These are phyloP conservation scores for Tolypocladium amazonense DNA, from an alignment of 2,329 filamentous ascomycete species.

Conservation along the genomic window DNA sequence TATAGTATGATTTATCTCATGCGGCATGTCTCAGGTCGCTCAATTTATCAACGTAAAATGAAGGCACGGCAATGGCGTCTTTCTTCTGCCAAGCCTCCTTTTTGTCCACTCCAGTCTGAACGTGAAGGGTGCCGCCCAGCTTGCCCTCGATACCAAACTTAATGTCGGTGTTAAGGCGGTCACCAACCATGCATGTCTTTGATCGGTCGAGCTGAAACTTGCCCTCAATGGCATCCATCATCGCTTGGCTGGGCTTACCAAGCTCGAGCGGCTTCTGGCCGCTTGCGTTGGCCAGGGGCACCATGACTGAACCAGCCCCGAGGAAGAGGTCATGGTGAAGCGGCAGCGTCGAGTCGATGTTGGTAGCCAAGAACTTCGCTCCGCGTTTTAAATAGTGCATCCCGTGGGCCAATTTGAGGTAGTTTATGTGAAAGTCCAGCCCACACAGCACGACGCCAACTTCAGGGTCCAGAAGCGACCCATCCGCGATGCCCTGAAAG, in stretches of 20 bases:
- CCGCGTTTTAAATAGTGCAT: constrained; percentile 78
- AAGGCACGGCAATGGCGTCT: constrained; percentile 59
- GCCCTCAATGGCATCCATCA: constrained; percentile 98
- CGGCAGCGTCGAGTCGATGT: constrained; percentile 83
- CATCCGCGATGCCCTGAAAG: constrained; percentile 67
- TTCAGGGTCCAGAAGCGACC: constrained; percentile 68
- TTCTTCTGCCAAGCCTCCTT: constrained; percentile 72
- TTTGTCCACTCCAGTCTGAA: constrained; percentile 80
- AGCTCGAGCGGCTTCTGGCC: constrained; percentile 62
- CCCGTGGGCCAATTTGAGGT: constrained; percentile 77
- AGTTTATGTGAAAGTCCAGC: constrained; percentile 90
- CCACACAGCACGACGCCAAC: constrained; percentile 85
- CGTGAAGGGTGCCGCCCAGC: constrained; percentile 81
- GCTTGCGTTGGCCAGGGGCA: constrained; percentile 66
- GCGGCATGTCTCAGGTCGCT: constrained; percentile 51
- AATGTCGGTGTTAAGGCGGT: constrained; percentile 91
- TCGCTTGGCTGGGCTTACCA: constrained; percentile 93
- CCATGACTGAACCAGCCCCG: constrained; percentile 74
- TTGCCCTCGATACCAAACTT: constrained; percentile 86
- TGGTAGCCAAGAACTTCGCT: constrained; percentile 84
- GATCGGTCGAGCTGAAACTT: constrained; percentile 82
- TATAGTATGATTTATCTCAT: constrained; percentile 7
- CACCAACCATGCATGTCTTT: constrained; percentile 90
- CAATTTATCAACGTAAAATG: constrained; percentile 75
- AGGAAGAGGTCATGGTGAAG: constrained; percentile 77